Evolutionary conservation across 2,329 filamentous ascomycete genomes (phyloP).

Genomic region (Fusarium pininemorale): DNA sequence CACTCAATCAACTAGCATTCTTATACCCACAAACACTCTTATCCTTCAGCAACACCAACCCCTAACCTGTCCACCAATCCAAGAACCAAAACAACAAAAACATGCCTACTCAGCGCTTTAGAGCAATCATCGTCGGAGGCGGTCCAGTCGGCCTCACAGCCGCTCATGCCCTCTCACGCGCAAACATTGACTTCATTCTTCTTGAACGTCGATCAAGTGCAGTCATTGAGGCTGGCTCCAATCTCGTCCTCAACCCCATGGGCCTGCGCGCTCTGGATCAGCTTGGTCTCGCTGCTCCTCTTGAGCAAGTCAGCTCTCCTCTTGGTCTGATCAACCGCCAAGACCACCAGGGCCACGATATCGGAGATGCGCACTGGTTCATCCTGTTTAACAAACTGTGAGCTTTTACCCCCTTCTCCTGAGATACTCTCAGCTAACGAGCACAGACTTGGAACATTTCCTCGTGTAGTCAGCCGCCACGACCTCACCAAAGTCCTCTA

Average conservation of each 20-base stretch:
- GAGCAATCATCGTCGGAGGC: conserved; percentile 42
- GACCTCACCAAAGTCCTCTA: conserved; percentile 48
- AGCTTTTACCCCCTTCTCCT: not conserved
- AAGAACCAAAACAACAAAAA: not conserved
- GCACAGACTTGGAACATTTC: conserved; percentile 38
- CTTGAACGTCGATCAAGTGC: conserved; percentile 47
- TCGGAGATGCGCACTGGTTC: conserved; percentile 40
- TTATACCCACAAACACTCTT: not conserved
- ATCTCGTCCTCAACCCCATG: conserved; percentile 45
- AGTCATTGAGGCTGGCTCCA: conserved; percentile 43
- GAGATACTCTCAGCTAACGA: not conserved
- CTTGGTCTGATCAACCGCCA: conserved; percentile 36
- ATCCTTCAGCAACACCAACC: not conserved
- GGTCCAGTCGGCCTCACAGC: conserved; percentile 42
- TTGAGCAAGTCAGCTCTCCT: conserved; percentile 36
- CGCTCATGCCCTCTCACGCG: conserved; percentile 39
- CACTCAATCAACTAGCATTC: not conserved
- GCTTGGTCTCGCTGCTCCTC: conserved; percentile 41
- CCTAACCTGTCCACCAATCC: not conserved
- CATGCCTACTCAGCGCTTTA: conserved; percentile 8
- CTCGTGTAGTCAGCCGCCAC: conserved; percentile 48
- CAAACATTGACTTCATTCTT: conserved; percentile 51
- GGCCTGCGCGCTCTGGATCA: conserved; percentile 47
- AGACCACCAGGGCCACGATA: conserved; percentile 40
- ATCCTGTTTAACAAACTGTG: conserved; percentile 39